phyloP scores from a whole-genome alignment of 441 rosid species.

The Hura crepitans region DNA sequence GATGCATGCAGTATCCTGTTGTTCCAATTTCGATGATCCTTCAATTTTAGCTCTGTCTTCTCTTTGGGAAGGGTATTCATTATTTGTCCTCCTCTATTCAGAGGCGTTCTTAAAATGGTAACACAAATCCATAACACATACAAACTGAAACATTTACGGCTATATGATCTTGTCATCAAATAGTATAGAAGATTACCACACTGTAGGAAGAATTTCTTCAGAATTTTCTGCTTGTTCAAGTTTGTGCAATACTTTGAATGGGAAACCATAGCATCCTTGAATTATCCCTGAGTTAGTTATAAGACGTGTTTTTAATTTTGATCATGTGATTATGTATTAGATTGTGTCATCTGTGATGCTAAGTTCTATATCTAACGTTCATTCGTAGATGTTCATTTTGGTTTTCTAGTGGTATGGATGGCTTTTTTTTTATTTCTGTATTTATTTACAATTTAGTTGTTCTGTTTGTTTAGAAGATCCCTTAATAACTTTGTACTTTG shows the following conservation, averaged over 20 bases:
- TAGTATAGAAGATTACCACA: no score
- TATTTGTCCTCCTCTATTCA: no score
- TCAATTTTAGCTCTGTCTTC: no score
- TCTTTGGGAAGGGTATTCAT: no score
- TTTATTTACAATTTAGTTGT: background rate
- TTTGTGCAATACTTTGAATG: background rate
- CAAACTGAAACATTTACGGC: background rate
- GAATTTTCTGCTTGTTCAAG: no score
- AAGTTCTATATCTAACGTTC: background rate
- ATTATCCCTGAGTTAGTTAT: background rate
- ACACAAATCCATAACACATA: no score
- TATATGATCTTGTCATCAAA: no score
- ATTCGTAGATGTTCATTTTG: background rate
- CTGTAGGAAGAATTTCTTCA: background rate
- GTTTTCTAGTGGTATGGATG: background rate
- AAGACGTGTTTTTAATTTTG: background rate
- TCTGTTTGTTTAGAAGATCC: background rate
- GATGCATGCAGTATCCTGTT: no score
- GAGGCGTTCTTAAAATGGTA: background rate
- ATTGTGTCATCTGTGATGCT: background rate
- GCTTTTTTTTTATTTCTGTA: background rate
- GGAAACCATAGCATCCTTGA: background rate
- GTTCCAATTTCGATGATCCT: no score
- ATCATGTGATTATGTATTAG: background rate
- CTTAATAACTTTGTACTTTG: background rate